phyloP scores from a whole-genome alignment of 768 basidiomycete species.

The Steccherinum ochraceum region DNA sequence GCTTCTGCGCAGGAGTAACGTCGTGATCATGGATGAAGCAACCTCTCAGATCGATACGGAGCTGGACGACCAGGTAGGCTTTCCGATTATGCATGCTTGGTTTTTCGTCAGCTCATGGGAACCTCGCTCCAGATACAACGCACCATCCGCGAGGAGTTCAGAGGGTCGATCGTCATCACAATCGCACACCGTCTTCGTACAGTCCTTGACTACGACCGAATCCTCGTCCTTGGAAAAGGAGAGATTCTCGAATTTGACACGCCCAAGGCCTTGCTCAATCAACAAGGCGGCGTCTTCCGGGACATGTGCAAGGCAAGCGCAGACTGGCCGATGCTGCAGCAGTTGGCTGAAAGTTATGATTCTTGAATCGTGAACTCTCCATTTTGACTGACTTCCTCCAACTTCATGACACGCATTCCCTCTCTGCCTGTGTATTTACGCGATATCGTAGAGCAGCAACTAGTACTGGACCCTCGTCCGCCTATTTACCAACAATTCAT shows the following conservation, averaged over 20 bases:
- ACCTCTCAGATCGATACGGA: conserved; percentile 68
- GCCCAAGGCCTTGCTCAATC: conserved; percentile 49
- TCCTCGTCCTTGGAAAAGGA: conserved; percentile 71
- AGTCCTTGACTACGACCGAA: conserved; percentile 67
- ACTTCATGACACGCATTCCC: too few species aligned
- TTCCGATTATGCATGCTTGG: background rate
- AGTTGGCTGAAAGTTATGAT: conserved; percentile 1
- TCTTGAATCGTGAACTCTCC: too few species aligned
- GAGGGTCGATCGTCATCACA: conserved; percentile 68
- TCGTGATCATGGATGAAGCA: conserved; percentile 75
- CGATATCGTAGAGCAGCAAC: too few species aligned
- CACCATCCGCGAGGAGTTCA: conserved; percentile 69
- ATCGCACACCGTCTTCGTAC: conserved; percentile 80
- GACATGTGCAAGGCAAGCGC: conserved; percentile 61
- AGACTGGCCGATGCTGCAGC: conserved; percentile 16
- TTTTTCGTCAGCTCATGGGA: background rate
- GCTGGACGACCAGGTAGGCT: conserved; percentile 57
- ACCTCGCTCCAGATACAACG: conserved; percentile 48
- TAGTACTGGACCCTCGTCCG: too few species aligned
- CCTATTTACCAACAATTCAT: too few species aligned
- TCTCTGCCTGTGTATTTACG: too few species aligned
- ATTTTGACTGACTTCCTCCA: background rate
- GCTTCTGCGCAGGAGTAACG: conserved; percentile 53
- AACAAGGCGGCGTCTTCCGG: conserved; percentile 52
- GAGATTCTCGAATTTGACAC: conserved; percentile 71